Base-by-base conservation (phyloP, 2,329 filamentous ascomycete genomes). In the Alternaria infectoria region DNA sequence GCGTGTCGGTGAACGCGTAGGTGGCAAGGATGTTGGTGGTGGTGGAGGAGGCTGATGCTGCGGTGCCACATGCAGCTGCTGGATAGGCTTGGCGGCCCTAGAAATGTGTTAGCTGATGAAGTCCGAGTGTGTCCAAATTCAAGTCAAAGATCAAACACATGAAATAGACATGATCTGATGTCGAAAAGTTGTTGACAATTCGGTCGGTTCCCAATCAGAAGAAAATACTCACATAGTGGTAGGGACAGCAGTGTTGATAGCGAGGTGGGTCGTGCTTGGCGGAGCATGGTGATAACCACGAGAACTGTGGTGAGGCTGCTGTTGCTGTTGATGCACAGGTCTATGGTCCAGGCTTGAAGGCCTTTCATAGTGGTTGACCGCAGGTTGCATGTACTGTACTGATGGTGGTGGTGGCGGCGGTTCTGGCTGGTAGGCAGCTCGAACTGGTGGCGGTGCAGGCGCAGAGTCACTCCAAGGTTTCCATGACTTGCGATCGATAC, bases 41-140 rank as follows among this genome's bases (percentile, higher is more conserved):
- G 74, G 73, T 54, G 64, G 46, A 21, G 61, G 72, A 21, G 59
- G 57, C 1, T 62, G 73, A 47, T 74, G 69, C 30, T 74, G 69
- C 21, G 71, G 72, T 62, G 69, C 55, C 57, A 68, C 59, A 58
- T 62, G 67, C 17, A 79, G 79, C 40, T 75, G 75, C 51, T 70
- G 60, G 4, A 72, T 61, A 61, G 84, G 86, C 64, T 86, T 85
- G 8, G 59, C 30, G 32, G 50, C 36, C 40, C 62, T 65, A n/a
- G 4, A 30, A n/a, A 12, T 3, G 46, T 44, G 40, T 65, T 15
- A 65, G 59, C 40, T 52, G 40, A 23, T n/a, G 23, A 50, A 15
- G 7, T 17, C 6, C 9, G 40, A 45, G 9, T 45, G 13, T 5
- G 3, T 28, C 47, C 21, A 4, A 21, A 6, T 11, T 52, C 3